Conservation (phyloP, 1,284 basidiomycete genomes). For the Puccinia brachypodii region DNA sequence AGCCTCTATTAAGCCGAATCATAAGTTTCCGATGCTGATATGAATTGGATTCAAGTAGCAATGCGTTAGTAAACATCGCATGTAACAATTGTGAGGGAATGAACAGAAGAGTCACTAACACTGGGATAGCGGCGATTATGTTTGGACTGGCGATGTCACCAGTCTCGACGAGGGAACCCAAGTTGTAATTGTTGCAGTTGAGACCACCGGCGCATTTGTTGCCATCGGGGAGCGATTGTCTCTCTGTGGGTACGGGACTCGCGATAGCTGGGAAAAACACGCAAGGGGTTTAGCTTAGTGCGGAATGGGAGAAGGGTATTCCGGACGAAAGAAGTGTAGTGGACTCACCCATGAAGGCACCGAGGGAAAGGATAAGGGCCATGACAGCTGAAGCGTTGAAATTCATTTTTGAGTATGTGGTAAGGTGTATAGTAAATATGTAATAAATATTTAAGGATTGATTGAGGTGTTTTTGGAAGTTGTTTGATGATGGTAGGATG, state of each 20-base stretch:
- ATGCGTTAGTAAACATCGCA: neutral
- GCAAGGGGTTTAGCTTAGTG: neutral
- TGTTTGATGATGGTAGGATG: neutral
- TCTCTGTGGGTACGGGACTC: constrained; percentile 12
- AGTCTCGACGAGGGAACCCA: neutral
- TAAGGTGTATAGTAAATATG: neutral
- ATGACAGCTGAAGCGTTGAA: constrained; percentile 1
- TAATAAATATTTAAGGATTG: constrained; percentile 16
- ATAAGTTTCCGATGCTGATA: neutral
- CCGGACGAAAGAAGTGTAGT: too few relatives aligned
- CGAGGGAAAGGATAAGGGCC: neutral
- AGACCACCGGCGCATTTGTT: neutral
- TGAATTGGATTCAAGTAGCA: neutral
- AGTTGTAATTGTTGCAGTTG: neutral
- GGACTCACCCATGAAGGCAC: neutral
- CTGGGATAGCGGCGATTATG: neutral
- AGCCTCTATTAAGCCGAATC: too few relatives aligned
- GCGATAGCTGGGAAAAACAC: neutral
- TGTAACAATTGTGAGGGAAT: neutral
- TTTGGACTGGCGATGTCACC: neutral
- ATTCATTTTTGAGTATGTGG: neutral
- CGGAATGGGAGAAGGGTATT: neutral
- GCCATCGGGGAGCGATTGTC: neutral
- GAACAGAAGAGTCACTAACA: neutral
- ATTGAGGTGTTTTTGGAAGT: neutral